Base-by-base conservation (phyloP, 371 early-diverging fungal genomes). In the Cokeromyces recurvatus region DNA sequence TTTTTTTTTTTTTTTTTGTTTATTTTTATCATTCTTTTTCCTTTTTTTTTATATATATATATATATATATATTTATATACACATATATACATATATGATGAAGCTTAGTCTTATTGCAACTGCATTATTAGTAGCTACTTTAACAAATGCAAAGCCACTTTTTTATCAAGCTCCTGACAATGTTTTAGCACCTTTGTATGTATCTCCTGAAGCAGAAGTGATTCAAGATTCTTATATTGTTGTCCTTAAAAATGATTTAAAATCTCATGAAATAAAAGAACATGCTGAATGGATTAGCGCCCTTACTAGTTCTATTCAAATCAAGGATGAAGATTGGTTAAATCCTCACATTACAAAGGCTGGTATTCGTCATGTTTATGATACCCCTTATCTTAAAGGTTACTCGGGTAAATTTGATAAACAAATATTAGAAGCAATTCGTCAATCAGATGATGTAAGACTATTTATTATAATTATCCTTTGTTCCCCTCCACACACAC, bases 221-320 rank as follows among this genome's bases (percentile, higher is more conserved):
- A 78, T 94, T 43, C 70, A 79, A 10, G 82, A 91, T 68, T 81
- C 79, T 32, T 94, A 93, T 78, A 87, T 93, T 55, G 86, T 92
- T 29, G 82, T 91, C 25, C 81, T 92, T 59, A 91, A 91, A 66
- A 67, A 82, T 38, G 60, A 82, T 15, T 66, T 76, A 14, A 27
- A 46, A 15, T 47, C 20, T n/a, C 41, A 50, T 27, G 44, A 62
- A 11, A 62, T 57, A 12, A 29, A 57, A 32, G 29, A 51, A 16
- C 74, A 74, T 38, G 64, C 60, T 40, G 20, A 49, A 16, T 66
- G 68, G 68, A 57, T 71, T 23, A 38, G 43, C 7, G 41, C 52
- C 4, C 37, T 68, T 14, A 19, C 47, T 27, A 20, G 20, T 1
- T 31, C 34, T 0, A 31, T 41, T 5, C 23, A 36, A n/a, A 20